A percentile compares a stretch with the other conserved stretches of the same genome.
These are phyloP conservation scores for Amaranthus palmeri DNA, from an alignment of 148 eudicot species.

Conservation along the genomic window DNA sequence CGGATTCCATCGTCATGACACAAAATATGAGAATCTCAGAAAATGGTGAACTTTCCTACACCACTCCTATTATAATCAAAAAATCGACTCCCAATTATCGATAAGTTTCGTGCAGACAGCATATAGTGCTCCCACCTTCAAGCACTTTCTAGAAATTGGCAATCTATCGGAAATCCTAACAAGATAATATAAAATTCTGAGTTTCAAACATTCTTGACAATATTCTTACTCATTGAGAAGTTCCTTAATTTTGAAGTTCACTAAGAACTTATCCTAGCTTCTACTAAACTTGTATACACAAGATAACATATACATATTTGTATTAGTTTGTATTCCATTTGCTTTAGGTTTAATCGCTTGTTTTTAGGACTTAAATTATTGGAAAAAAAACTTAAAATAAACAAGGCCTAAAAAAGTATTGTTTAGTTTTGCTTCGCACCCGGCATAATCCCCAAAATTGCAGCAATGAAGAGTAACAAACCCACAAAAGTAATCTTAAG, in stretches of 20 bases:
- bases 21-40: not conserved
- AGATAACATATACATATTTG: not conserved
- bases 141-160: not conserved
- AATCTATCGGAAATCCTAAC: not conserved
- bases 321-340: no score
- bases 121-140: not conserved
- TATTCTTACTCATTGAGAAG: not conserved
- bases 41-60: not conserved
- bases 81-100: not conserved
- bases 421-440: no score
- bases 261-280: not conserved
- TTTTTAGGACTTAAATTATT: no score
- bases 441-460: not conserved
- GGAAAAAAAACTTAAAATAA: no score
- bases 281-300: not conserved
- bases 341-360: no score
- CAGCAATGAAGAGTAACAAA: not conserved
- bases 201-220: not conserved
- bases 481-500: not conserved
- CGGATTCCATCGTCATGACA: slow-evolving; percentile 7
- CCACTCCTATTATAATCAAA: not conserved
- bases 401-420: no score
- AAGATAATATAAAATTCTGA: not conserved
- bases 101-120: not conserved
- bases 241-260: not conserved